A percentile compares a stretch with the other conserved stretches of the same genome.
Conservation (phyloP, 192 early-diverging fungal genomes). For the Allomyces macrogynus region DNA sequence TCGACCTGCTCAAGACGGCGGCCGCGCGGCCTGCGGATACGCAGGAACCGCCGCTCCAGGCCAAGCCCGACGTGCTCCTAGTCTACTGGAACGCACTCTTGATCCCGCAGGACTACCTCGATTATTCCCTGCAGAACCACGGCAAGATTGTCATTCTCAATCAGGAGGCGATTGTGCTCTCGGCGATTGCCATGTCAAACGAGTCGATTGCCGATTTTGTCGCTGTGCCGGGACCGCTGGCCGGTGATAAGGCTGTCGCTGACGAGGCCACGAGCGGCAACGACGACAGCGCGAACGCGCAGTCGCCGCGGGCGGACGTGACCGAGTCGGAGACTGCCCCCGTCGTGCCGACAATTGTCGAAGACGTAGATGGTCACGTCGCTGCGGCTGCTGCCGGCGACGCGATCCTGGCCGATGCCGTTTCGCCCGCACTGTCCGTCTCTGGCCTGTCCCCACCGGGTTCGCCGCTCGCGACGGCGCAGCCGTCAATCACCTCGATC, state of each 20-base stretch:
- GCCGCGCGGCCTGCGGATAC: not conserved
- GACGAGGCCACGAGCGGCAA: not conserved
- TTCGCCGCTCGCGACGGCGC: not conserved
- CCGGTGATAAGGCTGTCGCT: not conserved
- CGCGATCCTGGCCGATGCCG: no score
- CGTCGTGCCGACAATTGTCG: not conserved
- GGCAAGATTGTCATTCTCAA: constrained; percentile 1
- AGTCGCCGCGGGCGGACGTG: no score
- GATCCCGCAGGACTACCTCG: not conserved
- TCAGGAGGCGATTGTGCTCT: not conserved
- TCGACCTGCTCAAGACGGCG: not conserved
- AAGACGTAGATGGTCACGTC: not conserved
- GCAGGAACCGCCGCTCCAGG: not conserved
- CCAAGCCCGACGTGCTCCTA: not conserved
- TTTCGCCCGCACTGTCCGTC: no score
- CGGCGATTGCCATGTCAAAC: not conserved
- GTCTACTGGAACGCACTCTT: not conserved
- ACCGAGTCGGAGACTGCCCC: no score
- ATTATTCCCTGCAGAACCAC: not conserved
- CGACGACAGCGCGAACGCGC: no score
- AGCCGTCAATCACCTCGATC: not conserved
- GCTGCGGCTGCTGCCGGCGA: not conserved
- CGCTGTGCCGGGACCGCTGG: no score
- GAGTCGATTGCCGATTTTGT: not conserved
- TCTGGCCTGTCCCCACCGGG: not conserved